phyloP scores from a whole-genome alignment of 495 filamentous ascomycete species.

The Hypoxylon fragiforme region DNA sequence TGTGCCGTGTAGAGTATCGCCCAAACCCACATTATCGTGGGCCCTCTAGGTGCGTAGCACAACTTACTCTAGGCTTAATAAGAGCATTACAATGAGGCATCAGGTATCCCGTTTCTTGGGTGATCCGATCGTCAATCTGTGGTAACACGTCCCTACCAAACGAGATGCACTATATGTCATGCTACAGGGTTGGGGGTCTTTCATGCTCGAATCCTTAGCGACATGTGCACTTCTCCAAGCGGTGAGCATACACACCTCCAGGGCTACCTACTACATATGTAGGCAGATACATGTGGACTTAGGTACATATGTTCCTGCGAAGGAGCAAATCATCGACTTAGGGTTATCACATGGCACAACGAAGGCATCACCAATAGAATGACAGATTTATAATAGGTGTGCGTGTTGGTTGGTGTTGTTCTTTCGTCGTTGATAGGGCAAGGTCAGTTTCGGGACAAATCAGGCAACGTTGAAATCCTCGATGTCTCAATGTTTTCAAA shows the following conservation, averaged over 20 bases:
- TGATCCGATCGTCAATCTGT: constrained; percentile 18
- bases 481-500: neutral
- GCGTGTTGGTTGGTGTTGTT: neutral
- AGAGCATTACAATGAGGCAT: constrained; percentile 17
- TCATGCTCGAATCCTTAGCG: constrained; percentile 24
- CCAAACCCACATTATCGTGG: constrained; percentile 21
- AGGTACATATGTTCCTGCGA: constrained; percentile 5
- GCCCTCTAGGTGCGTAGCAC: constrained; percentile 1
- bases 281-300: too few relatives aligned
- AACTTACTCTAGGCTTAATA: constrained; percentile 17
- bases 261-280: too few relatives aligned
- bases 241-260: too few relatives aligned
- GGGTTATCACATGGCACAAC: constrained; percentile 18
- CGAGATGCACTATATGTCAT: constrained; percentile 8
- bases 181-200: constrained; percentile 22
- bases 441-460: constrained; percentile 10
- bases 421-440: constrained; percentile 12
- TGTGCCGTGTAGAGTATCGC: constrained; percentile 34
- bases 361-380: constrained; percentile 26
- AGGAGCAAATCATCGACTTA: constrained; percentile 20
- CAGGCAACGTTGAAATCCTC: constrained; percentile 12
- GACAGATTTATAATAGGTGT: neutral
- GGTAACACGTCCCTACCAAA: constrained; percentile 10
- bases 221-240: constrained; percentile 31
- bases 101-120: constrained; percentile 16